Percentiles rank a stretch among this genome's conserved stretches.
These are phyloP conservation scores for Iodosphaeria phyllophila DNA, from an alignment of 2,329 filamentous ascomycete genomes.

Conservation along the genomic window DNA sequence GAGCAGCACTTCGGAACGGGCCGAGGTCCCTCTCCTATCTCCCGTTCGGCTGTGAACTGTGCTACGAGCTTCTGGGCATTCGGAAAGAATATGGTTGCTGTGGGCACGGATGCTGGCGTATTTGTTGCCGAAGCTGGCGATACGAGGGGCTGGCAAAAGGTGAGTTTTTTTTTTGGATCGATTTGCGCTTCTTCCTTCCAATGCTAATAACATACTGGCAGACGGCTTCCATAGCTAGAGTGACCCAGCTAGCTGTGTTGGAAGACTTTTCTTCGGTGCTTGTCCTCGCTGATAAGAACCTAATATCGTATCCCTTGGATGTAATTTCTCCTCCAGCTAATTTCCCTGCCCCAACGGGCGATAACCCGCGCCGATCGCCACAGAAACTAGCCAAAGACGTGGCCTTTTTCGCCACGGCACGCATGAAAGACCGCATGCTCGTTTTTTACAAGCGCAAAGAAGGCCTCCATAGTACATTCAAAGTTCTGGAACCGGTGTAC, in stretches of 20 bases:
- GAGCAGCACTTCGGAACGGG: slow-evolving; percentile 58
- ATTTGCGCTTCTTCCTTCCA: background rate
- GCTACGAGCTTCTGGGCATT: slow-evolving; percentile 75
- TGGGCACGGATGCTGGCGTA: slow-evolving; percentile 89
- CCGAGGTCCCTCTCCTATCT: slow-evolving; percentile 58
- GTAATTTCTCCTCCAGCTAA: slow-evolving; percentile 49
- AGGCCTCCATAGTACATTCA: slow-evolving; percentile 82
- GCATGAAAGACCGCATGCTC: slow-evolving; percentile 90
- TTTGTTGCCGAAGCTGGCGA: slow-evolving; percentile 79
- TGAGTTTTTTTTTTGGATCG: slow-evolving; percentile 22
- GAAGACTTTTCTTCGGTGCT: slow-evolving; percentile 92
- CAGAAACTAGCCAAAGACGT: slow-evolving; percentile 88
- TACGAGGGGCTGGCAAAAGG: slow-evolving; percentile 77
- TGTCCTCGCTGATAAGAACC: slow-evolving; percentile 73
- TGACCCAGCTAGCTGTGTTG: slow-evolving; percentile 85
- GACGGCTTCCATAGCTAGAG: slow-evolving; percentile 57
- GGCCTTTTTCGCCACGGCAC: slow-evolving; percentile 86
- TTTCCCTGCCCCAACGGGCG: slow-evolving; percentile 41
- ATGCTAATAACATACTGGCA: slow-evolving; percentile 18
- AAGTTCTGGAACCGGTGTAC: slow-evolving; percentile 86
- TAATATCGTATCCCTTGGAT: slow-evolving; percentile 89
- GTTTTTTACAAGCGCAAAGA: slow-evolving; percentile 97
- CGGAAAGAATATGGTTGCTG: slow-evolving; percentile 73
- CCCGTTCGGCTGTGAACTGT: slow-evolving; percentile 76
- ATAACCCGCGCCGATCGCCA: slow-evolving; percentile 68